A percentile compares a stretch with the other conserved stretches of the same genome.
Conservation (phyloP, 805 yeast species). For the Candida glaebosa region DNA sequence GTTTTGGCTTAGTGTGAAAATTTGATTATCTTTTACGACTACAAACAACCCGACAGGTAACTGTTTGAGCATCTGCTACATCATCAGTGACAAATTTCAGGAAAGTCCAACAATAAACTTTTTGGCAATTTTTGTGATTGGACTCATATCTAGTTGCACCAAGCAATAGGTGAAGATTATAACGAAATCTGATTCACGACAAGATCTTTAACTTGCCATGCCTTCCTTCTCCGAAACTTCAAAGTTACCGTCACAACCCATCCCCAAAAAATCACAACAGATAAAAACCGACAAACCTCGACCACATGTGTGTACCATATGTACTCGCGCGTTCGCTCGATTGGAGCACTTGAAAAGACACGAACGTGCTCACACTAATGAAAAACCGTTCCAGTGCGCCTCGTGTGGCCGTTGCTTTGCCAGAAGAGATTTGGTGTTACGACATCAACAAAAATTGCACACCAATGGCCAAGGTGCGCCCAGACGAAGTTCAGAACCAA, state of each 20-base stretch:
- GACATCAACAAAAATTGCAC: constrained; percentile 95
- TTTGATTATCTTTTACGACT: too few species aligned
- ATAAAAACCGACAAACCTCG: constrained; percentile 91
- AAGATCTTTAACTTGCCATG: neutral
- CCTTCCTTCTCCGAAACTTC: neutral
- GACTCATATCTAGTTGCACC: too few species aligned
- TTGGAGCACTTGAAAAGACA: constrained; percentile 92
- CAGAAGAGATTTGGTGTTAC: constrained; percentile 76
- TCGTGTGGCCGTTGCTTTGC: constrained; percentile 97
- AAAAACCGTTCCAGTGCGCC: constrained; percentile 94
- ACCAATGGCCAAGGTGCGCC: constrained; percentile 42
- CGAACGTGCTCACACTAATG: constrained; percentile 91
- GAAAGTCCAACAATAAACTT: too few species aligned
- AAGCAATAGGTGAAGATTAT: too few species aligned
- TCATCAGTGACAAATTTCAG: too few species aligned
- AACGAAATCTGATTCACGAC: too few species aligned
- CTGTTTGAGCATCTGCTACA: too few species aligned
- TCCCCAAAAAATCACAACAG: constrained; percentile 79
- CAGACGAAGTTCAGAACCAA: constrained; percentile 28
- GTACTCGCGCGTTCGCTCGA: constrained; percentile 94
- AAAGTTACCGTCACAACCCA: constrained; percentile 48
- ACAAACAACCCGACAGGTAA: too few species aligned
- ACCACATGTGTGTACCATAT: constrained; percentile 85
- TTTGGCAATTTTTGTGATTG: too few species aligned
- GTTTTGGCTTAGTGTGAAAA: too few species aligned